A percentile compares a stretch with the other conserved stretches of the same genome.
phyloP scores from a whole-genome alignment of 2,329 filamentous ascomycete species.

The Alternaria sp. region DNA sequence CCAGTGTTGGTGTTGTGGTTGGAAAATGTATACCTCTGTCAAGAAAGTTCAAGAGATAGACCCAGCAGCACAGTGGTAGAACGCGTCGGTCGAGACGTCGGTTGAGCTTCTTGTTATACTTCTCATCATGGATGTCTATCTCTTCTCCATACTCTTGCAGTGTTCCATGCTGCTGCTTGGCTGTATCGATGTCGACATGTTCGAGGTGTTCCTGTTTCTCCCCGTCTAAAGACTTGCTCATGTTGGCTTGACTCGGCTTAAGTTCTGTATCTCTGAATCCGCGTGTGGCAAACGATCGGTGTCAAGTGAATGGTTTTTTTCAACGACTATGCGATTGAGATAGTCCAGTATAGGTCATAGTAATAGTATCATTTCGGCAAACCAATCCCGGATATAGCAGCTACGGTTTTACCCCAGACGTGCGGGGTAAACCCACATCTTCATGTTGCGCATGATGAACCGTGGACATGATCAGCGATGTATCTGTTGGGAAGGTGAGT shows the following conservation, averaged over 20 bases:
- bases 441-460: not conserved
- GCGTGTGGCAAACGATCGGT: not conserved
- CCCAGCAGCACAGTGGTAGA: constrained; percentile 9
- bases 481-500: not conserved
- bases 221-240: not conserved
- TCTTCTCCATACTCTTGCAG: constrained; percentile 3
- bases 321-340: not conserved
- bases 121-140: constrained; percentile 3
- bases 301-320: not conserved
- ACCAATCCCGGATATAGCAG: constrained; percentile 3
- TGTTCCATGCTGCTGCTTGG: not conserved
- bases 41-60: constrained; percentile 10
- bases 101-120: constrained; percentile 6
- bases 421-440: constrained; percentile 9
- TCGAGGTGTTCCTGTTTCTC: not conserved
- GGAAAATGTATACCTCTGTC: not conserved
- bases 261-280: not conserved
- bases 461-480: not conserved
- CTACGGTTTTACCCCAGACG: constrained; percentile 4
- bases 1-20: not conserved
- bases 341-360: not conserved
- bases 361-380: not conserved
- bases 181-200: not conserved
- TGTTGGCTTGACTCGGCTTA: not conserved
- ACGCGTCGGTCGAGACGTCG: constrained; percentile 6